These are phyloP conservation scores for Daedalea quercina DNA, from an alignment of 768 basidiomycete species.

Conservation along the genomic window DNA sequence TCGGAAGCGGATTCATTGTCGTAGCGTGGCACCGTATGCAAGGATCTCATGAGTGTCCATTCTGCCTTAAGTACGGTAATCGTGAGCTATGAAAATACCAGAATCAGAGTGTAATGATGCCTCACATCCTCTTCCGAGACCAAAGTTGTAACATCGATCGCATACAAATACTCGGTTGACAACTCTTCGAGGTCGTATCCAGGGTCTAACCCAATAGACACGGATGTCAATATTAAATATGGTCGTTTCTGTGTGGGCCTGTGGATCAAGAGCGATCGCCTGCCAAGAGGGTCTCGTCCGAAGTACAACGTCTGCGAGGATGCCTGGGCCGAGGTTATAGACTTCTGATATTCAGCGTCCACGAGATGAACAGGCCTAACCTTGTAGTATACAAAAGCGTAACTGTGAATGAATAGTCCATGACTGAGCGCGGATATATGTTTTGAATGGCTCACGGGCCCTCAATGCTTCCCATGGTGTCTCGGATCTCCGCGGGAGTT, in stretches of 20 bases:
- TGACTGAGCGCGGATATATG: too few relatives aligned
- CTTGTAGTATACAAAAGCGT: constrained; percentile 77
- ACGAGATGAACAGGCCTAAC: constrained; percentile 31
- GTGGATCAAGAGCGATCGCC: constrained; percentile 78
- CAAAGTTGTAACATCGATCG: constrained; percentile 37
- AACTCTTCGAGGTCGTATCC: constrained; percentile 56
- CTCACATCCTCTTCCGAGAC: constrained; percentile 20
- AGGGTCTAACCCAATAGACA: constrained; percentile 43
- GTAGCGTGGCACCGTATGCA: constrained; percentile 19
- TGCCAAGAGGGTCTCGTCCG: constrained; percentile 77
- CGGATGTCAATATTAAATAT: constrained; percentile 59
- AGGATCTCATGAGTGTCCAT: constrained; percentile 14
- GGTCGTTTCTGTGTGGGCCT: constrained; percentile 42
- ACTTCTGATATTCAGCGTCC: neutral
- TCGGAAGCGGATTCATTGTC: constrained; percentile 1
- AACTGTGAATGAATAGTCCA: constrained; percentile 34
- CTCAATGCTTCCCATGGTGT: constrained; percentile 56
- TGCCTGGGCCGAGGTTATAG: neutral
- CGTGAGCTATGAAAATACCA: neutral
- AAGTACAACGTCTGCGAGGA: constrained; percentile 45
- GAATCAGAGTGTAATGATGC: neutral
- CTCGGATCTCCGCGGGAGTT: constrained; percentile 35
- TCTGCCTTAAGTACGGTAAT: constrained; percentile 12
- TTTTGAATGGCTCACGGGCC: constrained; percentile 59
- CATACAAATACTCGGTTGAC: constrained; percentile 49